Conservation (phyloP, 805 yeast species). For the Spathaspora passalidarum region DNA sequence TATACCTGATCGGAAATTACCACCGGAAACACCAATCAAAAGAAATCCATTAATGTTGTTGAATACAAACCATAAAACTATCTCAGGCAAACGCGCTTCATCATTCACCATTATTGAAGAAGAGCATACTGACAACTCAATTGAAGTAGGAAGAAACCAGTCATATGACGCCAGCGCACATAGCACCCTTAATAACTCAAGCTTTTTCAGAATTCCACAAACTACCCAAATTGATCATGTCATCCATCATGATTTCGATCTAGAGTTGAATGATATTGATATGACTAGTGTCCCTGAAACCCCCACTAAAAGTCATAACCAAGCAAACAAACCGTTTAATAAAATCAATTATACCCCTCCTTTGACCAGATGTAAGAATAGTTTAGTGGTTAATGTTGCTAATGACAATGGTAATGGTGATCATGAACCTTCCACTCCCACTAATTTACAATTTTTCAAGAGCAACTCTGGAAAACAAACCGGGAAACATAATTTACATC, state of each 20-base stretch:
- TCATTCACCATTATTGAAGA: not conserved
- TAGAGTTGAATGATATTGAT: constrained; percentile 6
- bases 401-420: not conserved
- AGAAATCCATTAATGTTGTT: constrained; percentile 37
- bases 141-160: constrained; percentile 39
- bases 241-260: constrained; percentile 7
- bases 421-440: constrained; percentile 10
- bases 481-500: not conserved
- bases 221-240: constrained; percentile 8
- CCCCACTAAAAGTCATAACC: constrained; percentile 7
- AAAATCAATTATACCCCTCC: not conserved
- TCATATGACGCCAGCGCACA: constrained; percentile 20
- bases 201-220: constrained; percentile 28
- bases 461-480: not conserved
- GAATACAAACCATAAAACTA: constrained; percentile 15
- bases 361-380: not conserved
- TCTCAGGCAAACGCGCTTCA: not conserved
- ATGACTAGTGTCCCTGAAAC: constrained; percentile 8
- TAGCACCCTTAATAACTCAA: constrained; percentile 23
- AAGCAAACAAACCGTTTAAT: not conserved
- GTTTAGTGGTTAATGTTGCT: not conserved
- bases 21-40: constrained; percentile 46
- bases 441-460: constrained; percentile 7
- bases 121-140: constrained; percentile 24
- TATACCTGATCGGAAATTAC: constrained; percentile 22